phyloP scores from a whole-genome alignment of 148 eudicot genomes.

The Salicornia ramosissima region DNA sequence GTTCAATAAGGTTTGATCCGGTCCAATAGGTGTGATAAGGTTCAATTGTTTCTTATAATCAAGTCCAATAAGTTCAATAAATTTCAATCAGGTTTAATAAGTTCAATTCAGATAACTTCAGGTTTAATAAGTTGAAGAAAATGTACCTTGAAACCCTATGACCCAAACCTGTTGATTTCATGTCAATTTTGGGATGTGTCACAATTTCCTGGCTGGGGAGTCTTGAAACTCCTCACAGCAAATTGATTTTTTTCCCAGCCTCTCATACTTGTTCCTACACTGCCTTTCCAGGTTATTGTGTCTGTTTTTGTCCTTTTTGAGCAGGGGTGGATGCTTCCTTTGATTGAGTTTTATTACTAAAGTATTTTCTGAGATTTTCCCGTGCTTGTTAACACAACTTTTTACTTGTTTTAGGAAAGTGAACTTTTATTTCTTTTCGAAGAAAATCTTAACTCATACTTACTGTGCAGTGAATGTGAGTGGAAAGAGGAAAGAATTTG shows the following conservation, averaged over 20 bases:
- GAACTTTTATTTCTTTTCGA: background rate
- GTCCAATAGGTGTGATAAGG: too few relatives aligned
- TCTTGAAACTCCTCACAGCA: background rate
- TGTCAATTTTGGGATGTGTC: too few relatives aligned
- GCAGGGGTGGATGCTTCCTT: background rate
- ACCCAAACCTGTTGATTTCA: too few relatives aligned
- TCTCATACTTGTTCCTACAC: background rate
- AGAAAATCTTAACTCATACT: background rate
- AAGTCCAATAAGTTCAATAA: too few relatives aligned
- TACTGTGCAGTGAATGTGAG: slow-evolving; percentile 51
- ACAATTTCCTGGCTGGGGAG: too few relatives aligned
- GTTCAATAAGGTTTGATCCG: too few relatives aligned
- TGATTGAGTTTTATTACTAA: background rate
- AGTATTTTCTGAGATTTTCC: background rate
- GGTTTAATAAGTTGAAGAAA: too few relatives aligned
- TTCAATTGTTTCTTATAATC: too few relatives aligned
- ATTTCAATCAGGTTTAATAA: too few relatives aligned
- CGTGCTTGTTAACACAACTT: background rate
- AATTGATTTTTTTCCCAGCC: background rate
- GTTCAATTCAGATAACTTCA: too few relatives aligned
- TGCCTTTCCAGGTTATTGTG: background rate
- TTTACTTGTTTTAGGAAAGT: background rate
- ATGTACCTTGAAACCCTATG: too few relatives aligned
- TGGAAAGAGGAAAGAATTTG: slow-evolving; percentile 74
- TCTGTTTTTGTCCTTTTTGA: background rate